Conservation (phyloP, 2,329 filamentous ascomycete genomes). For the Pestalotiopsis sp. region DNA sequence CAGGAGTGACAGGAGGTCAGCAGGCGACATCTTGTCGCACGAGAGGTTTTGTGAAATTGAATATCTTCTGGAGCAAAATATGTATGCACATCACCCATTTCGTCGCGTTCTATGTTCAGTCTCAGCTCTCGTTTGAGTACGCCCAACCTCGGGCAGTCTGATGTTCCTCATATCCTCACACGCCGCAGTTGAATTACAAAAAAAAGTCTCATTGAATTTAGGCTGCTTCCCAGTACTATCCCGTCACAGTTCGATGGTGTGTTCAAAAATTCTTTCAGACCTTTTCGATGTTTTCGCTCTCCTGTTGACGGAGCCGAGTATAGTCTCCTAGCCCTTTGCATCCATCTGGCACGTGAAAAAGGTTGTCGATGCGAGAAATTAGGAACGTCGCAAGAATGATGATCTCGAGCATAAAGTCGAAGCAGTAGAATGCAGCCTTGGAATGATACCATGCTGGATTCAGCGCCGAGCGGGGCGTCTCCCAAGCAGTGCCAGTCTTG, state of each 20-base stretch:
- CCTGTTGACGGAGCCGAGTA: not conserved
- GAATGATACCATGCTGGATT: conserved; percentile 33
- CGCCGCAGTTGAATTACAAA: too few species aligned
- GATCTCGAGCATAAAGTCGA: conserved; percentile 36
- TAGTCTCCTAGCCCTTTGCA: conserved; percentile 4
- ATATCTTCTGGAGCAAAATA: too few species aligned
- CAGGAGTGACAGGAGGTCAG: too few species aligned
- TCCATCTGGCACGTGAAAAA: conserved; percentile 25
- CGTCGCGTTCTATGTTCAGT: not conserved
- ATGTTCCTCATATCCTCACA: too few species aligned
- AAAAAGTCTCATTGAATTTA: too few species aligned
- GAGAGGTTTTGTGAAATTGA: too few species aligned
- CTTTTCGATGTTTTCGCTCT: not conserved
- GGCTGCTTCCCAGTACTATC: too few species aligned
- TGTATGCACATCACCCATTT: too few species aligned
- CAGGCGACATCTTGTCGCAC: too few species aligned
- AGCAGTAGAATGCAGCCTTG: conserved; percentile 37
- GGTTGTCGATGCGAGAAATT: conserved; percentile 25
- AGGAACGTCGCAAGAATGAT: conserved; percentile 23
- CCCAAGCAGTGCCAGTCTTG: conserved; percentile 28
- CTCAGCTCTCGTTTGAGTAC: not conserved
- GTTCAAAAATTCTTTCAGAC: not conserved
- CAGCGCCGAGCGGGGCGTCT: conserved; percentile 22
- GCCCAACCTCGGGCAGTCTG: not conserved
- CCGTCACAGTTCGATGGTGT: too few species aligned